Evolutionary conservation across 2,329 filamentous ascomycete species (phyloP), one percentile per base, ranked within the genome.

Genomic region (Pyricularia pennisetigena): DNA sequence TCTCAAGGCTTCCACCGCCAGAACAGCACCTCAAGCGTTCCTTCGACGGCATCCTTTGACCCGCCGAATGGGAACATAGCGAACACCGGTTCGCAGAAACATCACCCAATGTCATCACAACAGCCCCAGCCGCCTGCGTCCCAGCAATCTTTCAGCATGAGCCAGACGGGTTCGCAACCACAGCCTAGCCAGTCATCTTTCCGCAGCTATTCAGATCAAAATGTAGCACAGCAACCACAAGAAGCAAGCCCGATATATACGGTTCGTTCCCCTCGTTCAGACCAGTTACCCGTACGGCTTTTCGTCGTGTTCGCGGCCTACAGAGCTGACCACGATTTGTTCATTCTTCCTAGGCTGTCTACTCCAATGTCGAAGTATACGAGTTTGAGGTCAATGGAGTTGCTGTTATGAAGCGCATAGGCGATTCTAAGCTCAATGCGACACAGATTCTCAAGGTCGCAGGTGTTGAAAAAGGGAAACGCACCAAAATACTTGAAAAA

Each of bases 361-460:
- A 98, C 78, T 98, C 94, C 8, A 93, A 94, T 72, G 93, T 98
- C 64, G 90, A 94, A 70, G 95, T 99, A 20, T 99, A 98, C 81
- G 95, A 99, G 79, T 97, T 98, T 93, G 94, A 97, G 78, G 91
- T 98, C 70, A 96, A 97, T 77, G 88, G 87, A 64, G 84, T 99
- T 72, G 93, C 93, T 28, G 94, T 98, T 66, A 99, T 99, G 95
- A 92, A 95, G 77, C 90, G 95, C 69, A 90, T 95, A 71, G 90
- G 91, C 72, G 95, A 99, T 78, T 94, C 93, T 72, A 98, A 94
- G 92, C 85, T 99, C 72, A 99, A 99, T 80, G 95, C 95, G 67
- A 99, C 95, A 0, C 95, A 99, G 78, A 98, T 99, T 72, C 86
- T 99, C 72, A 99, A 99, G 76, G 94, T 98, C 49, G 95, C 95